Evolutionary conservation across 2,329 filamentous ascomycete species (phyloP).

Genomic region (Cordyceps cicadae): DNA sequence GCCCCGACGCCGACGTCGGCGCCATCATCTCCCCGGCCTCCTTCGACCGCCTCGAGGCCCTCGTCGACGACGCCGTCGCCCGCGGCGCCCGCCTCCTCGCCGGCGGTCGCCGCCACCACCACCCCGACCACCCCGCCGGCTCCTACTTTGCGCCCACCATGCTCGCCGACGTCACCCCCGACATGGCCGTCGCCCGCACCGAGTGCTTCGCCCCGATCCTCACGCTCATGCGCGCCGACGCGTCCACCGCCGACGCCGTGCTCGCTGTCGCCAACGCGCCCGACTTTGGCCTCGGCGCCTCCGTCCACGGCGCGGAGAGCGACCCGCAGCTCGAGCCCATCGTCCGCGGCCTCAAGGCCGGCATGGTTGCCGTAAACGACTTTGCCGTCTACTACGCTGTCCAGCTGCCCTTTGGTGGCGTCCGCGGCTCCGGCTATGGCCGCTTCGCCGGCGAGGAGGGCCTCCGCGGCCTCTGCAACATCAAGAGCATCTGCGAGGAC

Average conservation of each 20-base stretch:
- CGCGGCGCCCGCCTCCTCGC: constrained; percentile 73
- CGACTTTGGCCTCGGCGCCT: constrained; percentile 76
- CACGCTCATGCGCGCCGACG: constrained; percentile 66
- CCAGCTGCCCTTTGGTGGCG: constrained; percentile 87
- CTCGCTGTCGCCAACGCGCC: constrained; percentile 77
- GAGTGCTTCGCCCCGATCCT: constrained; percentile 94
- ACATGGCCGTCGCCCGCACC: constrained; percentile 80
- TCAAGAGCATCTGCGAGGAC: constrained; percentile 81
- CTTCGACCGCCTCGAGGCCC: constrained; percentile 66
- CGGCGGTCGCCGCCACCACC: constrained; percentile 63
- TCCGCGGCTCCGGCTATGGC: constrained; percentile 84
- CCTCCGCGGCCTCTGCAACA: constrained; percentile 72
- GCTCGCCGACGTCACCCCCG: constrained; percentile 75
- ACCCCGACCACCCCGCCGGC: constrained; percentile 66
- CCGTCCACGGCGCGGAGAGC: constrained; percentile 68
- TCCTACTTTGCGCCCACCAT: constrained; percentile 93
- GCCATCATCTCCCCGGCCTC: constrained; percentile 76
- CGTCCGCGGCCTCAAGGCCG: constrained; percentile 62
- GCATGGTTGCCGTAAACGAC: constrained; percentile 94
- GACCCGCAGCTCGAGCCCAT: constrained; percentile 54
- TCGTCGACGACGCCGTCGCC: constrained; percentile 69
- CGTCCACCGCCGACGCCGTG: constrained; percentile 52
- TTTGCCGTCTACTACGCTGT: constrained; percentile 92
- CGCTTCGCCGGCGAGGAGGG: constrained; percentile 90
- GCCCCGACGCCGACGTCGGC: constrained; percentile 73